Evolutionary conservation across 257 asterid species (phyloP).

Genomic region (Solanum medicagineum): DNA sequence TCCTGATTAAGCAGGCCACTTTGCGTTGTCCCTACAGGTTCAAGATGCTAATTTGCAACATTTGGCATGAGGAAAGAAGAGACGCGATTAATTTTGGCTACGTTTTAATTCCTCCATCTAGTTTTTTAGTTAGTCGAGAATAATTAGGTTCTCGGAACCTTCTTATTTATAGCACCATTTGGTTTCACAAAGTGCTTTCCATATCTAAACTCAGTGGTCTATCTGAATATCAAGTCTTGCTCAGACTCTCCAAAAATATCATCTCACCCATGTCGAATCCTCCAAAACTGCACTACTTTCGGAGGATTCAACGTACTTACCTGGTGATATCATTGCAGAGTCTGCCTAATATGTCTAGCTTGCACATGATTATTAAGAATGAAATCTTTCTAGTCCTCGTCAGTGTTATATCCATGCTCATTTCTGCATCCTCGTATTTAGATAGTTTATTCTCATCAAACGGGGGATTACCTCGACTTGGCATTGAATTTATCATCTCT

Average conservation of each 20-base stretch:
- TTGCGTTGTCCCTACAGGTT: slow-evolving; percentile 41
- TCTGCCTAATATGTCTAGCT: not conserved
- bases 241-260: not conserved
- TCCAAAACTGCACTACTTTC: not conserved
- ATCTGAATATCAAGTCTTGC: not conserved
- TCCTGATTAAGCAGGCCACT: slow-evolving; percentile 25
- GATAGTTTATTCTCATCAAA: not conserved
- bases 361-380: not conserved
- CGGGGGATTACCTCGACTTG: not conserved
- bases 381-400: not conserved
- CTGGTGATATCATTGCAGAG: not conserved
- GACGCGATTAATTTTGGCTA: slow-evolving; percentile 30
- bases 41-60: slow-evolving; percentile 36
- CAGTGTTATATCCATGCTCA: not conserved
- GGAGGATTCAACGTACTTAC: not conserved
- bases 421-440: not conserved
- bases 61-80: slow-evolving; percentile 29
- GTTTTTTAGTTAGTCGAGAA: not conserved
- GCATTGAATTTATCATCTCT: not conserved
- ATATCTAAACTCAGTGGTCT: not conserved
- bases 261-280: not conserved
- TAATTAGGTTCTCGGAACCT: not conserved
- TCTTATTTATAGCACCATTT: not conserved
- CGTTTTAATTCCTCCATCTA: not conserved
- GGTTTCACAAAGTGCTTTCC: not conserved